These are phyloP conservation scores for Agaricus blazei DNA, from an alignment of 768 basidiomycete genomes.

Conservation along the genomic window DNA sequence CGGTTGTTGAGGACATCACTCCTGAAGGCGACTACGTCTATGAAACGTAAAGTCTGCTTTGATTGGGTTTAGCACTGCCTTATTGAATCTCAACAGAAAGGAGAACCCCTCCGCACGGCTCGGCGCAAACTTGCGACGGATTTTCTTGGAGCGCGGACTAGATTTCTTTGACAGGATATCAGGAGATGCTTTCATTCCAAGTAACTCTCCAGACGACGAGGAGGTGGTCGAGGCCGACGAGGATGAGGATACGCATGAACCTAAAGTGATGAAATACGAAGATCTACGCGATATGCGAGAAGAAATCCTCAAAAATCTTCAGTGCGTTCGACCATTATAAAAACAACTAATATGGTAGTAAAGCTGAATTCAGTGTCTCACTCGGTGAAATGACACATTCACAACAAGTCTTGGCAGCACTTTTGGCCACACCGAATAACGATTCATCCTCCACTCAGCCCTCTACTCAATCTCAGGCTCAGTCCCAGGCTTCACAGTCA, in stretches of 20 bases:
- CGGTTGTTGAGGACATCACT: constrained; percentile 61
- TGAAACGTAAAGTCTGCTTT: constrained; percentile 54
- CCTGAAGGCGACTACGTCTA: constrained; percentile 64
- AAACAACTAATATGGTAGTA: constrained; percentile 9
- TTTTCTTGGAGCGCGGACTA: constrained; percentile 68
- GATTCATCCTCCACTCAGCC: constrained; percentile 11
- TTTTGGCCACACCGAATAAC: constrained; percentile 35
- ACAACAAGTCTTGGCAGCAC: constrained; percentile 58
- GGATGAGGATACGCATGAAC: constrained; percentile 21
- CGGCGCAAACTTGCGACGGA: constrained; percentile 60
- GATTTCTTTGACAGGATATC: constrained; percentile 61
- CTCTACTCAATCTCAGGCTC: neutral
- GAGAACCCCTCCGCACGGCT: constrained; percentile 54
- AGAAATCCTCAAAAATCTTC: constrained; percentile 66
- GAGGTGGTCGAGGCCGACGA: constrained; percentile 19
- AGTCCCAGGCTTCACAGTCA: constrained; percentile 15
- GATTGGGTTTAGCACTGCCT: constrained; percentile 8
- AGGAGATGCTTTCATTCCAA: constrained; percentile 10
- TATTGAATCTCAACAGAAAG: constrained; percentile 29
- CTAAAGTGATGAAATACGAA: constrained; percentile 62
- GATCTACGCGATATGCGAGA: constrained; percentile 70
- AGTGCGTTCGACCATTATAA: constrained; percentile 40
- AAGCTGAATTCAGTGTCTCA: constrained; percentile 45
- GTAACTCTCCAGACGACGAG: constrained; percentile 18
- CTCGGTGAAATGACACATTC: constrained; percentile 79